Evolutionary conservation across 164 flowering plant genomes (phyloP), one percentile per base, ranked within the genome.

Genomic region (Paratinospora sagittata): DNA sequence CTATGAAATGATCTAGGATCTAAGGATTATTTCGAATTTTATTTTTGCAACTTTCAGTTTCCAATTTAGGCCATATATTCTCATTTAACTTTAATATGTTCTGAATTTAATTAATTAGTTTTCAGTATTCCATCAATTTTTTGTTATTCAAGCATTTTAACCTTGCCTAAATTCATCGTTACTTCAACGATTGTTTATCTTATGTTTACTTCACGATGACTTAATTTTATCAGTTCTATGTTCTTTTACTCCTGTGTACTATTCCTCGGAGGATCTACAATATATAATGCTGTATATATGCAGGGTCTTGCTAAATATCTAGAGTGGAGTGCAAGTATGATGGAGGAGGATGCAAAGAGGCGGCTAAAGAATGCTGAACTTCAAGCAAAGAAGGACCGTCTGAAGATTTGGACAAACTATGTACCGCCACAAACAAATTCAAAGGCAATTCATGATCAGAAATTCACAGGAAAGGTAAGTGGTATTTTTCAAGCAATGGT

Each of bases 301-400:
- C 49, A 95, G 99, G 99, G 99, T 64, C 80, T 89, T 36, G 99
- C 99, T 58, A 91, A 91, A 79, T 92, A 78, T 83, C 89, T 95
- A 66, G 98, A 95, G 47, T 96, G 99, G 99, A 96, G 99, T 84
- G 99, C 96, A 65, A 89, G 82, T 66, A 82, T 87, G 91, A 82
- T 96, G 93, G 98, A 96, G 78, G 95, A 91, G 34, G 97, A 91
- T 65, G 90, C 90, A 68, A 89, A 84, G 65, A 78, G 88, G 69
- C 58, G 65, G 73, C 81, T 96, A 74, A 96, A 93, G 81, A 61
- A 76, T 71, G 90, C 95, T 17, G 98, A 95, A 66, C 98, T 95
- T 71, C 84, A 88, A 74, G 90, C 95, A 27, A 95, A 95, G 86
- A 95, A 91, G 80, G 79, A 64, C 24, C 78, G 93, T 34, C 69